Evolutionary conservation across 2,329 filamentous ascomycete species (phyloP).

Genomic region (Arthrocladium fulminans): DNA sequence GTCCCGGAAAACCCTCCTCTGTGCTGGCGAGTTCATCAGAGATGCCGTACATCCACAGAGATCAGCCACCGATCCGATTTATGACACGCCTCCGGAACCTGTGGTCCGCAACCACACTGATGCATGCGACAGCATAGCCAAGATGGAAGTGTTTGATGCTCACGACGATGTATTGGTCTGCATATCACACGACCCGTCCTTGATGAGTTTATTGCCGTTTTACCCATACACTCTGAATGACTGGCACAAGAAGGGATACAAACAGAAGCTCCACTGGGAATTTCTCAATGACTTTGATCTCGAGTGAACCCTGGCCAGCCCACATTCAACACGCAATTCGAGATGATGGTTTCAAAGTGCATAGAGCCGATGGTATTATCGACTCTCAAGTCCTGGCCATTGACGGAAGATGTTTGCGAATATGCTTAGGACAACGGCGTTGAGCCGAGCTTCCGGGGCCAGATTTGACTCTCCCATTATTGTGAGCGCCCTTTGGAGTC

Average conservation of each 20-base stretch:
- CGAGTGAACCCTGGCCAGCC: background rate
- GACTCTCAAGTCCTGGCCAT: too few relatives aligned
- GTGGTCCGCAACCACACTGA: constrained; percentile 9
- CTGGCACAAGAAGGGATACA: constrained; percentile 26
- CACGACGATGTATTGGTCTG: constrained; percentile 25
- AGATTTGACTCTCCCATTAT: too few relatives aligned
- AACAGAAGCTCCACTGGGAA: constrained; percentile 15
- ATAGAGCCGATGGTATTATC: too few relatives aligned
- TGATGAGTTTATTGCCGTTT: constrained; percentile 22
- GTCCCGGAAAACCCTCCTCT: background rate
- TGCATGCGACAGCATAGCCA: constrained; percentile 11
- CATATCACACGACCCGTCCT: constrained; percentile 24
- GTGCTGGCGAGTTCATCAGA: constrained; percentile 4
- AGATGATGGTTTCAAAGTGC: background rate
- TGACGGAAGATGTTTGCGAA: too few relatives aligned
- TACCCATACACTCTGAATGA: constrained; percentile 21
- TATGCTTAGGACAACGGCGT: too few relatives aligned
- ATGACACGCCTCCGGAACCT: constrained; percentile 5
- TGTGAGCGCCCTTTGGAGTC: too few relatives aligned
- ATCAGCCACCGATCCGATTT: constrained; percentile 25
- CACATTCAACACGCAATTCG: background rate
- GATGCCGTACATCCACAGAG: constrained; percentile 1
- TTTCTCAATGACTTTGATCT: constrained; percentile 16
- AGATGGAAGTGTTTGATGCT: constrained; percentile 20
- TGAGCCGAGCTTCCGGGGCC: too few relatives aligned